phyloP scores from a whole-genome alignment of 257 asterid genomes.

The Echium plantagineum region DNA sequence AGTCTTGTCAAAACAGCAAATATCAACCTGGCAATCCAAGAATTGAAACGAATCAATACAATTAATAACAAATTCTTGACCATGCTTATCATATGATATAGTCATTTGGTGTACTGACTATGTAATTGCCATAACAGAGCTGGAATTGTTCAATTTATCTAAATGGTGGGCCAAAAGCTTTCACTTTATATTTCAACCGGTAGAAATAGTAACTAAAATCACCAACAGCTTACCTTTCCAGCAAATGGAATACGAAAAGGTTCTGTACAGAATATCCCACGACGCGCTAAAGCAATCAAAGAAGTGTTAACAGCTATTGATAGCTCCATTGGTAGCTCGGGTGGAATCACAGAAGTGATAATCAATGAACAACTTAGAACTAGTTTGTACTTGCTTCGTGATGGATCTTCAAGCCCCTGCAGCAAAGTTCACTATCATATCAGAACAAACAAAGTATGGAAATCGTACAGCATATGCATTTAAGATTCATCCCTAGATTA shows the following conservation, averaged over 20 bases:
- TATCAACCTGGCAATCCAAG: slow-evolving; percentile 67
- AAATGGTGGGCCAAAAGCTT: too few species aligned
- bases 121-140: background rate
- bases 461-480: slow-evolving; percentile 1
- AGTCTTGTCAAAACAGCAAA: slow-evolving; percentile 97
- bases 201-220: background rate
- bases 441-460: slow-evolving; percentile 3
- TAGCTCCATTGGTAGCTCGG: slow-evolving; percentile 97
- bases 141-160: background rate
- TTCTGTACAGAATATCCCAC: slow-evolving; percentile 94
- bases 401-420: slow-evolving; percentile 99
- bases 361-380: slow-evolving; percentile 89
- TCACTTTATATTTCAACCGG: background rate
- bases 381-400: slow-evolving; percentile 96
- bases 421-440: slow-evolving; percentile 15
- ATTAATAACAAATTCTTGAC: background rate
- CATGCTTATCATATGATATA: background rate
- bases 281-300: slow-evolving; percentile 87
- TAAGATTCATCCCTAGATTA: background rate
- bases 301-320: slow-evolving; percentile 98
- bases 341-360: slow-evolving; percentile 95
- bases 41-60: slow-evolving; percentile 9
- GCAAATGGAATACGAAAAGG: slow-evolving; percentile 98
- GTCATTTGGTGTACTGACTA: background rate
- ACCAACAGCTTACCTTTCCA: slow-evolving; percentile 60